Base-by-base conservation (phyloP, 1,284 basidiomycete genomes). In the Ustilago crameri region DNA sequence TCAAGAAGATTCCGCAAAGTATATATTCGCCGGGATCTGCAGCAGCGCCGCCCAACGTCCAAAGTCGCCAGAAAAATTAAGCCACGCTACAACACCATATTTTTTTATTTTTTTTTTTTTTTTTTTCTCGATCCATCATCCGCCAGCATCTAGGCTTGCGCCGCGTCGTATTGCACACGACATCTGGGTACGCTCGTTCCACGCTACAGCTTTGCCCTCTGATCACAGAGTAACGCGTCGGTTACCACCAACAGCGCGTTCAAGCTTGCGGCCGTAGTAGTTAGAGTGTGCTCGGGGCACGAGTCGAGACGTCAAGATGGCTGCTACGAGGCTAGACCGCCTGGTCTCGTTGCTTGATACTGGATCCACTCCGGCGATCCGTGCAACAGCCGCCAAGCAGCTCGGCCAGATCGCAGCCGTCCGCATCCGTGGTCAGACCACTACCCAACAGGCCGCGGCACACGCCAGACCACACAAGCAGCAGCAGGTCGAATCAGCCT, bases 301-400 rank as follows among this genome's bases (percentile, higher is more conserved):
- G 5, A 37, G 9, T 37, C 35, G 15, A 37, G 15, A 9, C 35
- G 35, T 37, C 35, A 65, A 27, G 27, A 70, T 73, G 50, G 64
- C 75, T 8, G 69, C 73, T 2, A 77, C 75, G 17, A 64, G 87
- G 23, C 89, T 95, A 86, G 93, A 95, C 87, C 89, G 93, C 84
- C 90, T 95, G 86, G 90, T 95, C 78, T 88, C 92, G 82, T 86
- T 95, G 48, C 89, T 95, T 79, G 93, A 95, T 84, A 92, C 92
- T 43, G 94, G 93, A 47, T 93, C 93, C 27, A 92, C 92, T 3
- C 86, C 88, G 48, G 91, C 91, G 47, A 91, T 95, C 62, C 88
- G 93, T 80, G 89, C 89, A 67, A 94, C 93, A 17, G 93, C 94
- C 3, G 93, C 93, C 9, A 93, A 92, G 80, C 94, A 96, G 84